Conservation (phyloP, 2,329 filamentous ascomycete species). For the Cladosporium colombiae region DNA sequence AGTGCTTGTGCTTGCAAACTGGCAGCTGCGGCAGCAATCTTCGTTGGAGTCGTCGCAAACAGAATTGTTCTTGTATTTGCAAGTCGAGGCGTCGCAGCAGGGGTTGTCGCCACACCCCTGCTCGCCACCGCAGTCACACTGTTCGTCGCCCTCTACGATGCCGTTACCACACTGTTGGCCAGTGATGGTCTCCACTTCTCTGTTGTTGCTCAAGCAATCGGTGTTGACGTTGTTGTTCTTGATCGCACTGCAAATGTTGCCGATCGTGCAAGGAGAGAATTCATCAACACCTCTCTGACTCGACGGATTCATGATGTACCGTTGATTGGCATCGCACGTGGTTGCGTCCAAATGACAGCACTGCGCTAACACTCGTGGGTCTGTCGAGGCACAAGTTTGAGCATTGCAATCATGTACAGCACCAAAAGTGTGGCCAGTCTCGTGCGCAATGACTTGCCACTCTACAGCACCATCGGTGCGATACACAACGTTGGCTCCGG, state of each 20-base stretch:
- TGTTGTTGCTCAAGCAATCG: constrained; percentile 80
- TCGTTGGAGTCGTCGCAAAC: constrained; percentile 85
- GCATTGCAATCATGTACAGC: constrained; percentile 89
- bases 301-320: constrained; percentile 95
- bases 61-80: constrained; percentile 74
- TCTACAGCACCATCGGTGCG: constrained; percentile 68
- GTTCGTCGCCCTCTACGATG: constrained; percentile 90
- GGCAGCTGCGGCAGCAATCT: constrained; percentile 75
- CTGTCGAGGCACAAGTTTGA: constrained; percentile 64
- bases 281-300: constrained; percentile 69
- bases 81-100: constrained; percentile 85
- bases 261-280: constrained; percentile 87
- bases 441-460: constrained; percentile 96
- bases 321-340: constrained; percentile 72
- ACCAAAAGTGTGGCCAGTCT: constrained; percentile 91
- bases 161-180: constrained; percentile 92
- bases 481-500: constrained; percentile 86
- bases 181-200: constrained; percentile 75
- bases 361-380: constrained; percentile 60
- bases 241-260: constrained; percentile 90
- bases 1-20: constrained; percentile 65
- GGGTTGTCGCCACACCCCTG: constrained; percentile 69
- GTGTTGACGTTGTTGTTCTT: constrained; percentile 74
- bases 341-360: constrained; percentile 76
- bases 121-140: constrained; percentile 90